Conservation (phyloP, 345 rosid genomes). For the Cardamine occulta region DNA sequence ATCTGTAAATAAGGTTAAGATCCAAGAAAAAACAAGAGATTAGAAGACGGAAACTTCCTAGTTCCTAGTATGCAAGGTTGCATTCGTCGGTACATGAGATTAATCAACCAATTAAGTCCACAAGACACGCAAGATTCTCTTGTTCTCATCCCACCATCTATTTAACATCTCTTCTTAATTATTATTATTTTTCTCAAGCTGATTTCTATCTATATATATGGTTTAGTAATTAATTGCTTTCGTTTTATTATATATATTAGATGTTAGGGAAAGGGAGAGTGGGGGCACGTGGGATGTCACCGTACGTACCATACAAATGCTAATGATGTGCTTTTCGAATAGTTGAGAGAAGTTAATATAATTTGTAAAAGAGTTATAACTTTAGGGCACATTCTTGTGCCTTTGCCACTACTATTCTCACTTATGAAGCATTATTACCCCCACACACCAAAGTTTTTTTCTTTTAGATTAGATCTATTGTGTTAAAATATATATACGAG, state of each 20-base stretch:
- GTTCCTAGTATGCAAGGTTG: constrained; percentile 16
- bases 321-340: constrained; percentile 31
- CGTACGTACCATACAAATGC: constrained; percentile 43
- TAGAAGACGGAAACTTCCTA: constrained; percentile 38
- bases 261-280: constrained; percentile 32
- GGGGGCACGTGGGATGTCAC: constrained; percentile 45
- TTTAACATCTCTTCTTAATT: constrained; percentile 25
- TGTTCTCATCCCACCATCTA: constrained; percentile 30
- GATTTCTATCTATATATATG: neutral
- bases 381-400: constrained; percentile 42
- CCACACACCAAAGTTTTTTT: constrained; percentile 9
- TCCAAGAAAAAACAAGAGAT: constrained; percentile 18
- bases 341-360: constrained; percentile 38
- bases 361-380: constrained; percentile 30
- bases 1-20: constrained; percentile 12
- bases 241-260: neutral
- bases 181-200: neutral
- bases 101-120: constrained; percentile 37
- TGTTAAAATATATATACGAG: neutral
- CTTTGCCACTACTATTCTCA: constrained; percentile 35
- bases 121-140: constrained; percentile 42
- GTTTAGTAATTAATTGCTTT: constrained; percentile 17
- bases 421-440: constrained; percentile 37
- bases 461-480: neutral
- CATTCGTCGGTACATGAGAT: constrained; percentile 32